Base-by-base conservation (phyloP, 805 yeast genomes). In the Wickerhamomyces alni region DNA sequence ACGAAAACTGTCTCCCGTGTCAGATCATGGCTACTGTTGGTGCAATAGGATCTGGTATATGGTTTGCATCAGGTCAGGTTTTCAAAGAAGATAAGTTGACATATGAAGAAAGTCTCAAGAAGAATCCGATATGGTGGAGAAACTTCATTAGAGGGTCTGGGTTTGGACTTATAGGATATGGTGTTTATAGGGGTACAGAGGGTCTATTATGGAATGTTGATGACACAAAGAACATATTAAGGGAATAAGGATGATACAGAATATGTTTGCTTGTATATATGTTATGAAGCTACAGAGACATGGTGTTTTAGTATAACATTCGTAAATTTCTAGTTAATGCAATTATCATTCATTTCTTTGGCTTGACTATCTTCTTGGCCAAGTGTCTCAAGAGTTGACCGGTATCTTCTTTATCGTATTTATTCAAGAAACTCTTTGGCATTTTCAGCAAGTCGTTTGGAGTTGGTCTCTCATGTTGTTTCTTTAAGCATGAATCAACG, bases 401-500 rank as follows among this genome's bases (percentile, higher is more conserved):
- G 26, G 57, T 52, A 16, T 54, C 54, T 24, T 58, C 62, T 31
- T 50, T 48, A 40, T 59, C 62, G 40, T 66, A 66, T 30, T 58
- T 60, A 27, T 43, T 37, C 17, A 55, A 35, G 17, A 50, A 63
- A 52, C 49, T 50, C 25, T 39, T 60, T 54, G 57, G 66, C 67
- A 42, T 54, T 22, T 60, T 58, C 40, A 84, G 63, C 19, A 93
- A 62, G 33, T 84, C 87, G 48, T 75, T 73, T 0, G 96, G 95
- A 0, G 82, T 77, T 17, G 84, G 78, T 43, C 99, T 69, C 38
- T 69, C 73, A 10, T 55, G 51, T 33, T 80, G 86, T 45, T 83
- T 88, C 55, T 82, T 86, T 33, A 75, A 67, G 52, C 97, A 89
- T 30, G 72, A 62, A 45, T 79, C 81, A 15, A 91, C 82, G 57